phyloP scores from a whole-genome alignment of 2,329 filamentous ascomycete species.

The Pestalotiopsis sp. region DNA sequence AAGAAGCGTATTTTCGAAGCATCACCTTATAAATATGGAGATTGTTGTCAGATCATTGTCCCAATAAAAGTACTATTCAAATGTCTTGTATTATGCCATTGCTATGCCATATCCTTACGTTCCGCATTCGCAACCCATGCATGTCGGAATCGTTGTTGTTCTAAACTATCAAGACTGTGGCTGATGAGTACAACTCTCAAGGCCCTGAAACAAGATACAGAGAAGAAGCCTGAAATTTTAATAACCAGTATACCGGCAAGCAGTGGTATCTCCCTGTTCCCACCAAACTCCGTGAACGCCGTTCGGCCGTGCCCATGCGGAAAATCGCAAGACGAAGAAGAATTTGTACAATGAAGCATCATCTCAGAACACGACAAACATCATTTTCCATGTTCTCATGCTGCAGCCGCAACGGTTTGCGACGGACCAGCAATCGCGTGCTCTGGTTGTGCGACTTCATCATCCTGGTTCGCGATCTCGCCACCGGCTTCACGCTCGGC shows the following conservation, averaged over 20 bases:
- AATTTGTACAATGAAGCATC: slow-evolving; percentile 35
- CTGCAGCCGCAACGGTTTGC: slow-evolving; percentile 29
- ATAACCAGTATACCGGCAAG: slow-evolving; percentile 28
- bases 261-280: slow-evolving; percentile 33
- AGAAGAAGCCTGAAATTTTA: slow-evolving; percentile 22
- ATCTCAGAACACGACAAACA: slow-evolving; percentile 21
- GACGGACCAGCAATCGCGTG: slow-evolving; percentile 33
- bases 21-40: too few relatives aligned
- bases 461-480: slow-evolving; percentile 55
- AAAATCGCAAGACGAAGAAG: slow-evolving; percentile 25
- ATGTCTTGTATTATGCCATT: not conserved
- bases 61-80: not conserved
- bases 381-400: slow-evolving; percentile 18
- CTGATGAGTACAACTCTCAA: not conserved
- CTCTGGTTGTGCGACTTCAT: slow-evolving; percentile 37
- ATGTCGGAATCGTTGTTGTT: not conserved
- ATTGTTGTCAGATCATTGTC: too few relatives aligned
- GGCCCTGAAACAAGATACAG: not conserved
- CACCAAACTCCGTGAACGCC: slow-evolving; percentile 30
- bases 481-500: slow-evolving; percentile 74
- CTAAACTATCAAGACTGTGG: not conserved
- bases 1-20: too few relatives aligned
- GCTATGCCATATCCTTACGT: not conserved
- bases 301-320: slow-evolving; percentile 16
- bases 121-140: not conserved